A percentile compares a stretch with the other conserved stretches of the same genome.
Conservation (phyloP, 2,329 filamentous ascomycete species). For the Clonostachys chloroleuca region DNA sequence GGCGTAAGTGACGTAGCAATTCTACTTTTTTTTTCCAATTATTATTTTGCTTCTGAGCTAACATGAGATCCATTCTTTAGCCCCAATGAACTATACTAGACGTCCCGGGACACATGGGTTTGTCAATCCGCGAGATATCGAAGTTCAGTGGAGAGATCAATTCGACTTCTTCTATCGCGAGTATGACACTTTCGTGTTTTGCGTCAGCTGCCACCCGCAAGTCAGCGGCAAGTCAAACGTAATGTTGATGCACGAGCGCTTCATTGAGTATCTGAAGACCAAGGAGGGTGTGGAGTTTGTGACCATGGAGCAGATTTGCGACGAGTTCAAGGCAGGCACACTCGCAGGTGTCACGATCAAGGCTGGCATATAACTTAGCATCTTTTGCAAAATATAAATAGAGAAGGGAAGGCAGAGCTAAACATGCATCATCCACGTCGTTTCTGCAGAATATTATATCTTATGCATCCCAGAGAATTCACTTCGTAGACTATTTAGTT, state of each 20-base stretch:
- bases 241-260: constrained; percentile 36
- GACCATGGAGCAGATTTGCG: constrained; percentile 3
- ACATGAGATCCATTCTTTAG: not conserved
- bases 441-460: no score
- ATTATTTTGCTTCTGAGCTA: not conserved
- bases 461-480: no score
- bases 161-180: constrained; percentile 38
- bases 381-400: no score
- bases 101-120: constrained; percentile 23
- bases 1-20: constrained; percentile 23
- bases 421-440: no score
- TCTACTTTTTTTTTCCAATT: not conserved
- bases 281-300: constrained; percentile 34
- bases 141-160: constrained; percentile 37
- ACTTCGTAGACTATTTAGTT: no score
- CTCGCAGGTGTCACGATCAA: constrained; percentile 4
- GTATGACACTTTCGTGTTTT: constrained; percentile 39
- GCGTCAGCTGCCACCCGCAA: constrained; percentile 40
- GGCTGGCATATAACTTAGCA: not conserved
- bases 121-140: constrained; percentile 31
- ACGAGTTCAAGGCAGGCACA: constrained; percentile 1
- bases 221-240: constrained; percentile 41
- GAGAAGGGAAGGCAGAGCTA: no score
- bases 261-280: constrained; percentile 38
- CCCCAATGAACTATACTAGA: constrained; percentile 17